Percentiles rank a stretch among this genome's conserved stretches.
Conservation (phyloP, 306 rosid species). For the Quercus alba region DNA sequence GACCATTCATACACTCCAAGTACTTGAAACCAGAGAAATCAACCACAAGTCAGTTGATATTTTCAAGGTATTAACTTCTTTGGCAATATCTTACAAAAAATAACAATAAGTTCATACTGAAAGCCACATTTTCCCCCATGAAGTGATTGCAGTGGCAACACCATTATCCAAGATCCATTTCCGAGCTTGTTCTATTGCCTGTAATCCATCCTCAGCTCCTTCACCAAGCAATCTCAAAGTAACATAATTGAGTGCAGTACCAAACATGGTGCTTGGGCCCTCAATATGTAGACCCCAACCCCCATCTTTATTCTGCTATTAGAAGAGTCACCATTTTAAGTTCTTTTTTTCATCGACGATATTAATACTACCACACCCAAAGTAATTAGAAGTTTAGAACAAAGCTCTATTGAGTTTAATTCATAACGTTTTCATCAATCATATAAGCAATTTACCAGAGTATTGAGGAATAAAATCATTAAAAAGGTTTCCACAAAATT, state of each 20-base stretch:
- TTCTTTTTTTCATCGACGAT: not conserved
- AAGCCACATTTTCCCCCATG: conserved; percentile 98
- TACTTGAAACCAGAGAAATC: conserved; percentile 40
- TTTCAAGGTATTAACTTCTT: not conserved
- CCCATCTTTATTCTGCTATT: conserved; percentile 76
- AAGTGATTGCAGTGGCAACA: conserved; percentile 70
- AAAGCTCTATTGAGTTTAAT: not conserved
- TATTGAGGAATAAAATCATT: not conserved
- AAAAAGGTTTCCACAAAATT: not conserved
- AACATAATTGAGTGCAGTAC: conserved; percentile 62
- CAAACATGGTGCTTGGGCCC: conserved; percentile 94
- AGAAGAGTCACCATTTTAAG: not conserved
- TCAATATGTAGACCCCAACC: conserved; percentile 92
- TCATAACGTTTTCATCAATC: not conserved
- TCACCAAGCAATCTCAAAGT: conserved; percentile 79
- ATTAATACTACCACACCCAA: not conserved
- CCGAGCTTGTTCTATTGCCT: conserved; percentile 55
- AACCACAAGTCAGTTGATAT: not conserved
- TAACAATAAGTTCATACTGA: conserved; percentile 49
- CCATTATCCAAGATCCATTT: conserved; percentile 83
- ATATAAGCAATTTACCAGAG: not conserved
- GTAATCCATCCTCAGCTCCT: conserved; percentile 63
- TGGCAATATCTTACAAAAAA: conserved; percentile 6
- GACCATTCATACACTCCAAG: conserved; percentile 92
- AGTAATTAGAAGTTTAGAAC: not conserved